A percentile compares a stretch with the other conserved stretches of the same genome.
Evolutionary conservation across 495 filamentous ascomycete genomes (phyloP).

Genomic region (Neurospora terricola): DNA sequence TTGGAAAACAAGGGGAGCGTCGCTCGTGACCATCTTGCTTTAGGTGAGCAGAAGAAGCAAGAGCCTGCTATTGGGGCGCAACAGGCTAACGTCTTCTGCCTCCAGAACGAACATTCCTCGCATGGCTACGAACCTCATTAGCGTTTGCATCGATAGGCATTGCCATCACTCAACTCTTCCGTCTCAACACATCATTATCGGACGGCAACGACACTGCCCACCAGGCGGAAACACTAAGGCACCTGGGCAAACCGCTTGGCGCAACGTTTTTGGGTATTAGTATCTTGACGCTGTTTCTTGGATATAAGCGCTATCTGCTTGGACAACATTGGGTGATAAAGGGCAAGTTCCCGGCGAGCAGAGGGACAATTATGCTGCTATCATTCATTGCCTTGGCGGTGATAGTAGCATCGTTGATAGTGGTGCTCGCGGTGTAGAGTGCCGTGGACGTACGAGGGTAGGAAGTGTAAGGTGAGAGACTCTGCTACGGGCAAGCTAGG

Average conservation of each 20-base stretch:
- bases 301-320: conserved; percentile 55
- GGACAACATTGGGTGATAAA: conserved; percentile 79
- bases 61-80: not conserved
- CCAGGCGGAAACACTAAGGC: conserved; percentile 44
- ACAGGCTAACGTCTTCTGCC: conserved; percentile 9
- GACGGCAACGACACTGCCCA: conserved; percentile 9
- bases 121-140: conserved; percentile 91
- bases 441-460: conserved; percentile 9
- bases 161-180: conserved; percentile 91
- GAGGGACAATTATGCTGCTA: conserved; percentile 75
- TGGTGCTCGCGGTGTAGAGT: conserved; percentile 57
- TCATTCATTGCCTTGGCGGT: conserved; percentile 57
- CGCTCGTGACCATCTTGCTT: conserved; percentile 84
- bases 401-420: conserved; percentile 59
- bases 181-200: conserved; percentile 65
- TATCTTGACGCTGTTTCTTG: conserved; percentile 75
- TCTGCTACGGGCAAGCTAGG: not conserved
- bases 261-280: conserved; percentile 84
- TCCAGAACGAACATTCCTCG: conserved; percentile 89
- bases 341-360: conserved; percentile 88
- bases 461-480: not conserved
- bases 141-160: conserved; percentile 96
- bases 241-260: conserved; percentile 85
- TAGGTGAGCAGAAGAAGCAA: conserved; percentile 49
- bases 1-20: conserved; percentile 96